Evolutionary conservation across 495 filamentous ascomycete species (phyloP), one percentile per base, ranked within the genome.

Genomic region (Aspergillus nanangensis): DNA sequence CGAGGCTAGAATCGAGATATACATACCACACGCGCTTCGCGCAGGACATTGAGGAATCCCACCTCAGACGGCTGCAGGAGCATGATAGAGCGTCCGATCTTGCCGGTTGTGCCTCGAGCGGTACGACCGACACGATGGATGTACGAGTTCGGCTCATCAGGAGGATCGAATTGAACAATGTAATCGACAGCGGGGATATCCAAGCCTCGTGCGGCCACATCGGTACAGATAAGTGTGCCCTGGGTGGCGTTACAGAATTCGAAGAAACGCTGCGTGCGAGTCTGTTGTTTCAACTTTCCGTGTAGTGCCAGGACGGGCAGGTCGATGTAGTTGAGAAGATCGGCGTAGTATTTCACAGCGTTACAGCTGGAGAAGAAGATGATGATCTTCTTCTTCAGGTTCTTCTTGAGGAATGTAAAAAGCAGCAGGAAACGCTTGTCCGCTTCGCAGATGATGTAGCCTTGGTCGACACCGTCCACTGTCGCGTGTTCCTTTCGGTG

Each of bases 81-180:
- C 68, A 97, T 82, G 45, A 95, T 71, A 46, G 84, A 89, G 50
- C 71, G 82, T 21, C 92, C 92, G 25, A 29, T 29, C 70, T 89
- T 90, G 48, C 82, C 82, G 57, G 86, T 84, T 38, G 83, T 75
- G 44, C 92, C 92, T 64, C 93, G 80, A 1, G 94, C 93, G 8
- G 93, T 98, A 49, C 93, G 88, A 48, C 93, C 93, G 29, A 97
- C 93, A 29, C 93, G 88, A 70, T 98, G 93, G 56, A 98, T 96
- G 65, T 98, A 96, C 64, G 95, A 88, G 36, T 85, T 72, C 1
- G 90, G 86, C 57, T 94, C 88, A 75, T 95, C 88, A 0, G 90
- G 90, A 3, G 92, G 91, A 51, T 96, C 93, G 57, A 92, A 94
- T 68, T 96, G 91, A 46, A 96, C 81, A 47, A 97, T 95, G 83